Percentiles rank a stretch among this genome's conserved stretches.
These are phyloP conservation scores for Gentiana straminea DNA, from an alignment of 257 asterid species.

Conservation along the genomic window DNA sequence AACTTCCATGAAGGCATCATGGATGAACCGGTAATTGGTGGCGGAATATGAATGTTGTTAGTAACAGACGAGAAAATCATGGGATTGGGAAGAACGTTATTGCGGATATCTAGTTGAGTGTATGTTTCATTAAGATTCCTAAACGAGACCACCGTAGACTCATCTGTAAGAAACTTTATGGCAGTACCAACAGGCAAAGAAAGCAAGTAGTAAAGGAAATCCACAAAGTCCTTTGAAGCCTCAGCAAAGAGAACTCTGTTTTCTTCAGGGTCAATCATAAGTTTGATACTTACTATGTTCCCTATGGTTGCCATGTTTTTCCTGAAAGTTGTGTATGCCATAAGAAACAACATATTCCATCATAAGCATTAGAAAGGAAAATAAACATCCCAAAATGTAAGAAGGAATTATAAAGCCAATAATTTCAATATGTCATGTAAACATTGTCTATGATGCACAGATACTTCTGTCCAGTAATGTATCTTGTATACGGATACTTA, in stretches of 20 bases:
- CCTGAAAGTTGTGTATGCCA: no score
- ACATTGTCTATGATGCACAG: no score
- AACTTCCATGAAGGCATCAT: no score
- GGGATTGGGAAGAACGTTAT: not conserved
- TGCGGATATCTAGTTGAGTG: not conserved
- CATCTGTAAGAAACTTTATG: not conserved
- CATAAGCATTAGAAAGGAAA: no score
- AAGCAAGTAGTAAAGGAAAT: constrained; percentile 9
- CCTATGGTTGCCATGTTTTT: not conserved
- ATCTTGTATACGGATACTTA: no score
- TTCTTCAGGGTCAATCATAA: not conserved
- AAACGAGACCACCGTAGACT: constrained; percentile 2
- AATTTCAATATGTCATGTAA: no score
- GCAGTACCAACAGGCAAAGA: constrained; percentile 6
- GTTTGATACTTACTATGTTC: not conserved
- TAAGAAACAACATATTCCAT: no score
- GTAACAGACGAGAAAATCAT: not conserved
- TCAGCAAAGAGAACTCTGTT: constrained; percentile 7
- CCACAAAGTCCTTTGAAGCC: constrained; percentile 7
- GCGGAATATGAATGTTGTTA: not conserved
- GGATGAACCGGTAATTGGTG: not conserved
- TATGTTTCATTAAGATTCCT: not conserved
- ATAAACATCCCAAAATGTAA: no score
- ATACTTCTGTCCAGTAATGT: no score
- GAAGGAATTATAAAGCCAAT: no score